Evolutionary conservation across 768 basidiomycete species (phyloP).

Genomic region (Hydnomerulius pinastri): DNA sequence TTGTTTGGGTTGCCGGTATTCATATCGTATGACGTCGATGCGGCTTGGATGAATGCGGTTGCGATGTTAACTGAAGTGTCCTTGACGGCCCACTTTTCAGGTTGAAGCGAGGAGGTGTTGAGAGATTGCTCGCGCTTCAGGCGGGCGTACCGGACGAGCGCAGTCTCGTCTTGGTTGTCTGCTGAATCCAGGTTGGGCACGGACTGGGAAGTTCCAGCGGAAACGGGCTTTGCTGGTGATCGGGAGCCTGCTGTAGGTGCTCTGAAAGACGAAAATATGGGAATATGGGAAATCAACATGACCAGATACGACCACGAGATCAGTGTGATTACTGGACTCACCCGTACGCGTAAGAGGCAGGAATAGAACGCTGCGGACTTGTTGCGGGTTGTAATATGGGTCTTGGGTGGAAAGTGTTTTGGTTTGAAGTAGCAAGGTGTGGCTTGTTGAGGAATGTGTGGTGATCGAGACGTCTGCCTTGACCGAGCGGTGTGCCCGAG

Average conservation of each 20-base stretch:
- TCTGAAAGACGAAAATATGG: slow-evolving; percentile 36
- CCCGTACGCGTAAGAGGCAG: slow-evolving; percentile 74
- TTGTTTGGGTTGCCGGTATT: slow-evolving; percentile 53
- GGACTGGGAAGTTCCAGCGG: slow-evolving; percentile 36
- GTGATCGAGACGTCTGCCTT: slow-evolving; percentile 86
- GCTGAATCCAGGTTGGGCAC: slow-evolving; percentile 40
- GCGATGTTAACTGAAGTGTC: slow-evolving; percentile 90
- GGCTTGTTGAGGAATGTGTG: slow-evolving; percentile 71
- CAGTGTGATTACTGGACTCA: slow-evolving; percentile 33
- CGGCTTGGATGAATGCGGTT: slow-evolving; percentile 76
- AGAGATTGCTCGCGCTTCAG: slow-evolving; percentile 44
- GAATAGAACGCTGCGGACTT: slow-evolving; percentile 43
- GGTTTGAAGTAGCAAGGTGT: slow-evolving; percentile 34
- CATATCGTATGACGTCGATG: slow-evolving; percentile 44
- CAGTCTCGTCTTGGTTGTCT: slow-evolving; percentile 47
- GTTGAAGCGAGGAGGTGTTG: slow-evolving; percentile 42
- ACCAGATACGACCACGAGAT: slow-evolving; percentile 18
- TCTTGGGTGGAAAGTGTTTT: slow-evolving; percentile 29
- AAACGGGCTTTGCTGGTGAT: slow-evolving; percentile 58
- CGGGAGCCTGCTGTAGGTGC: slow-evolving; percentile 56
- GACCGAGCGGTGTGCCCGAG: slow-evolving; percentile 78
- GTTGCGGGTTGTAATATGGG: slow-evolving; percentile 28
- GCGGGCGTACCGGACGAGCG: slow-evolving; percentile 48
- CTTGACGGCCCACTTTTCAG: slow-evolving; percentile 72
- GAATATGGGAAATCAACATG: slow-evolving; percentile 18